Evolutionary conservation across 2,329 filamentous ascomycete species (phyloP), one percentile per base, ranked within the genome.

Genomic region (Xylariaceae sp.): DNA sequence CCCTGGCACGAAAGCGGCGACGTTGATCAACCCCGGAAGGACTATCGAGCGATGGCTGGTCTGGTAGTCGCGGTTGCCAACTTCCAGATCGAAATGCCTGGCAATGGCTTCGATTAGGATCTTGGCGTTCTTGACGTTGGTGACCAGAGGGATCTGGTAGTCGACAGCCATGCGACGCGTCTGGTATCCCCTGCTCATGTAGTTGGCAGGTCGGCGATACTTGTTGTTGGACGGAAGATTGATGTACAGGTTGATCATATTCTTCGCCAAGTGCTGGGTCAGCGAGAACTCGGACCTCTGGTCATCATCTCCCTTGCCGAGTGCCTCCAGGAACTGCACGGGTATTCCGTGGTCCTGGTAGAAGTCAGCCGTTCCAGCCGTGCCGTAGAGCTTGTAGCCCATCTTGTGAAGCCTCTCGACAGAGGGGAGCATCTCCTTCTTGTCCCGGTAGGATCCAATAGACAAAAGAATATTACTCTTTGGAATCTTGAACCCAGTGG

Each of bases 71-170:
- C 89, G 80, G 50, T 81, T 83, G 59, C 80, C 78, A 41, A 98
- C 80, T 26, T 86, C 81, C 38, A 98, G 74, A 51, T 89, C 81
- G 59, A 88, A 95, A 62, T 94, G 84, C 43, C 90, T 82, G 40
- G 88, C 82, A 50, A 98, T 86, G 15, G 90, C 92, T 68, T 98
- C 92, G 37, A 98, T 83, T 36, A 98, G 69, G 43, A 98, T 87
- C 74, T 97, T 98, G 43, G 92, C 92, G 60, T 96, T 97, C 77
- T 98, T 98, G 64, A 98, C 92, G 56, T 98, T 98, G 39, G 92
- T 98, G 13, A 98, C 90, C 44, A 98, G 71, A 42, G 92, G 92
- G 38, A 92, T 94, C 68, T 97, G 90, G 68, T 96, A 80, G 66
- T 96, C 92, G 29, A 98, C 92, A 24, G 92, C 92, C 89, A 98